Base-by-base conservation (phyloP, 2,329 filamentous ascomycete species). In the Capronia coronata region DNA sequence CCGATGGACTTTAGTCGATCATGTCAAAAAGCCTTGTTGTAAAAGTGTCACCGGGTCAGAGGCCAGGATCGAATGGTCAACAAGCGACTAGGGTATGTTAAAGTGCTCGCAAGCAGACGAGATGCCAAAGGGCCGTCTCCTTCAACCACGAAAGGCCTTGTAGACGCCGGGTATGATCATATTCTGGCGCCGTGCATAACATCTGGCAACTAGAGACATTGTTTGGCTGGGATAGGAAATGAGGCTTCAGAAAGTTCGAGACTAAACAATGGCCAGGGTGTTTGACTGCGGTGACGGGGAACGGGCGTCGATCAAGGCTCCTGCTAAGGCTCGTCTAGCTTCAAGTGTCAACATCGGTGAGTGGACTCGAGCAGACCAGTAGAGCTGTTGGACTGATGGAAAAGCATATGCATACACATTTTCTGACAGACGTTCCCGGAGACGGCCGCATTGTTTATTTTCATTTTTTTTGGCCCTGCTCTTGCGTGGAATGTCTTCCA, bases 221-320 rank as follows among this genome's bases (percentile, higher is more conserved):
- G 48, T 48, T 43, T 55, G 46, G 48, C 52, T 40, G 52, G 51
- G 55, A 46, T 55, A 50, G 49, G 55, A 57, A 47, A 55, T 55
- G 55, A 57, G 49, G 55, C 55, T 57, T 51, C 19, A 34, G 27
- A 44, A 37, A 44, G 39, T 49, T 52, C 39, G 52, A 46, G 55
- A 43, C 54, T 53, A 56, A 43, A 10, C 43, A 22, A 6, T 22
- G 34, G 43, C 38, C 22, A 27, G 49, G 49, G 29, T 48, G 32
- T 22, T 48, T 49, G 44, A 48, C 21, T 38, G 47, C 34, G 44
- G 32, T 51, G 50, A 56, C 38, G 41, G 43, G 35, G 41, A 42
- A 32, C 41, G 32, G 45, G 29, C 30, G 50, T 56, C 54, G 54
- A 56, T 56, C 54, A 46, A 50, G 10, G 43, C 18, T 19, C 47